phyloP scores from a whole-genome alignment of 2,329 filamentous ascomycete genomes.

The Epichloe glyceriae region DNA sequence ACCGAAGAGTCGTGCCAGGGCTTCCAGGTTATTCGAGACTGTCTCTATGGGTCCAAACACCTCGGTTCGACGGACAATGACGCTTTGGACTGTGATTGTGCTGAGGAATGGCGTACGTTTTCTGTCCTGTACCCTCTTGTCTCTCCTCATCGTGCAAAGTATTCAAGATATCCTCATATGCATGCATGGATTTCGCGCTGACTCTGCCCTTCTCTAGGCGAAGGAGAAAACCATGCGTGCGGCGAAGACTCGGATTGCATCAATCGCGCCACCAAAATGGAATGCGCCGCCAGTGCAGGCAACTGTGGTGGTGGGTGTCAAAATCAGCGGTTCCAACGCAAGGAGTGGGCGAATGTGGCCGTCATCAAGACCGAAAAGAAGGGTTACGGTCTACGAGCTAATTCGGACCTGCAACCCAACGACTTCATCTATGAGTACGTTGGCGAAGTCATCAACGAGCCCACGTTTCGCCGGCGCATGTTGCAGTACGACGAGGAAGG shows the following conservation, averaged over 20 bases:
- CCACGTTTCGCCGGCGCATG: constrained; percentile 79
- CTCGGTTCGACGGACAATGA: constrained; percentile 86
- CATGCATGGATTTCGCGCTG: background rate
- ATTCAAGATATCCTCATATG: background rate
- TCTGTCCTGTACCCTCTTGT: background rate
- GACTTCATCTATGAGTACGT: constrained; percentile 98
- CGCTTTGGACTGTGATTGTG: constrained; percentile 86
- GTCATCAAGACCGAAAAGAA: constrained; percentile 99
- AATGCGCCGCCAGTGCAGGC: constrained; percentile 67
- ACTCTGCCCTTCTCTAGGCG: constrained; percentile 25
- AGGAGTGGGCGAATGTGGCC: constrained; percentile 78
- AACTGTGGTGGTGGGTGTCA: constrained; percentile 80
- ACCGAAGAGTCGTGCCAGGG: constrained; percentile 61
- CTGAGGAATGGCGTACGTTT: constrained; percentile 83
- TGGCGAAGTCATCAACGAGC: constrained; percentile 93
- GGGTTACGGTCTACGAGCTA: constrained; percentile 79
- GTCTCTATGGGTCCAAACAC: constrained; percentile 82
- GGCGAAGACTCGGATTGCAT: constrained; percentile 97
- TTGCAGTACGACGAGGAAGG: constrained; percentile 88
- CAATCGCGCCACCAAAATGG: constrained; percentile 96
- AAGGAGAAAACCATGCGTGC: constrained; percentile 68
- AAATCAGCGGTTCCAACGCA: constrained; percentile 88
- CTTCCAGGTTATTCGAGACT: constrained; percentile 74
- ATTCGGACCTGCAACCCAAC: constrained; percentile 62
- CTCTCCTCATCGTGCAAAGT: background rate